These are phyloP conservation scores for Pinus tabuliformis DNA, from an alignment of 75 land plant genomes.

Conservation along the genomic window DNA sequence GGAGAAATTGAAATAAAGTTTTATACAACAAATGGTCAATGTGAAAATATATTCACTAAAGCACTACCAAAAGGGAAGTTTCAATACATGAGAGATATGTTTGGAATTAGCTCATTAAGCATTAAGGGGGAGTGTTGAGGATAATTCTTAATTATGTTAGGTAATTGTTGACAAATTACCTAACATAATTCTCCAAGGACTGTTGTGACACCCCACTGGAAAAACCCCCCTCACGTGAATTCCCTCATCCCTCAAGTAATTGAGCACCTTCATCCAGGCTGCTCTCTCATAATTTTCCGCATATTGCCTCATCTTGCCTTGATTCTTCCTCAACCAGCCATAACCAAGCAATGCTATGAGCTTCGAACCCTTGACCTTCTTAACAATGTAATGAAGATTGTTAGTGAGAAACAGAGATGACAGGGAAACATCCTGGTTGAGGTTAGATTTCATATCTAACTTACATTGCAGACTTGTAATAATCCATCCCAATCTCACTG, in stretches of 20 bases:
- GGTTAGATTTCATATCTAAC: conserved; percentile 50
- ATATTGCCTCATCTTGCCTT: conserved; percentile 12
- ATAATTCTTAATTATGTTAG: too few relatives aligned
- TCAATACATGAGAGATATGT: too few relatives aligned
- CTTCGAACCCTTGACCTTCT: conserved; percentile 38
- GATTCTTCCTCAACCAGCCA: conserved; percentile 12
- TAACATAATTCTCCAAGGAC: too few relatives aligned
- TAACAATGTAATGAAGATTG: conserved; percentile 53
- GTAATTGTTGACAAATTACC: too few relatives aligned
- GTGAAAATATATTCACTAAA: too few relatives aligned
- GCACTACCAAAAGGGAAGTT: too few relatives aligned
- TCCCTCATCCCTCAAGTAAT: conserved; percentile 13
- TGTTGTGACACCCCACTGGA: conserved; percentile 29
- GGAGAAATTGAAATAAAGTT: too few relatives aligned
- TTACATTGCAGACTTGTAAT: conserved; percentile 54
- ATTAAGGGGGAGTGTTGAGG: too few relatives aligned
- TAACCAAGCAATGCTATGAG: conserved; percentile 20
- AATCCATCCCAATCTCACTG: conserved; percentile 54
- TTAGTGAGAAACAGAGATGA: conserved; percentile 59
- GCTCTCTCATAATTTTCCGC: conserved; percentile 13
- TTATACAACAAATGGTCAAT: too few relatives aligned
- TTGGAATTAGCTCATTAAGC: too few relatives aligned
- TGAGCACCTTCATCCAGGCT: conserved; percentile 21
- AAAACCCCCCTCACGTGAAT: conserved; percentile 6
- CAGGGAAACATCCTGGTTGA: conserved; percentile 41